Evolutionary conservation across 495 filamentous ascomycete species (phyloP).

Genomic region (Aspergillus avenaceus): DNA sequence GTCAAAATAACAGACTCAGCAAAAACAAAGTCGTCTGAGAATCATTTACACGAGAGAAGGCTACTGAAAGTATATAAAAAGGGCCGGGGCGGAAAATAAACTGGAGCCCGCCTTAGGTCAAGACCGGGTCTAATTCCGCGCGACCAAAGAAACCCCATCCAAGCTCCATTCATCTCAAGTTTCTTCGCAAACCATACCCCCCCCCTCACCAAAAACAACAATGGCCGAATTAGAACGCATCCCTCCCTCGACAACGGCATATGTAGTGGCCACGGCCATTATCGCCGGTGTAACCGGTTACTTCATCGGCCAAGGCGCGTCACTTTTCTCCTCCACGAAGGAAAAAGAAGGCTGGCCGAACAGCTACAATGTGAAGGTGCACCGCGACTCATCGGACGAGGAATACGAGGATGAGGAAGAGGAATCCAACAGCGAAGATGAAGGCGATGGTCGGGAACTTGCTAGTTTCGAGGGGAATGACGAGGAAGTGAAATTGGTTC

Average conservation of each 20-base stretch:
- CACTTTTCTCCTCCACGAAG: slow-evolving; percentile 40
- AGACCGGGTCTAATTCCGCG: neutral
- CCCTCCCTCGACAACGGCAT: slow-evolving; percentile 44
- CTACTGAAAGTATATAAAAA: too few species aligned
- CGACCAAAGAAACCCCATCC: neutral
- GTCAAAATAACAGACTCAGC: too few species aligned
- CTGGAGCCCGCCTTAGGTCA: neutral
- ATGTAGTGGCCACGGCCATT: slow-evolving; percentile 60
- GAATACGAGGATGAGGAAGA: slow-evolving; percentile 26
- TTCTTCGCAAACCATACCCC: neutral
- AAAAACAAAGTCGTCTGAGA: too few species aligned
- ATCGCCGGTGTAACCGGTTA: slow-evolving; percentile 64
- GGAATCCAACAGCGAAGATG: slow-evolving; percentile 34
- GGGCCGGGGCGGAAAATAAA: too few species aligned
- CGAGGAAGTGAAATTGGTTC: slow-evolving; percentile 91
- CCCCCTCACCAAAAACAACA: slow-evolving; percentile 10
- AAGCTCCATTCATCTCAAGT: neutral
- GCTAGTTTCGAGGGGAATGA: slow-evolving; percentile 44
- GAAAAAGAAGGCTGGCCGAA: slow-evolving; percentile 47
- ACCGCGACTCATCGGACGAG: slow-evolving; percentile 43
- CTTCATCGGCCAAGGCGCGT: slow-evolving; percentile 52
- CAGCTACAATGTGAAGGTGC: slow-evolving; percentile 48
- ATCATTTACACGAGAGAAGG: too few species aligned
- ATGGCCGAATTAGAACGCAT: slow-evolving; percentile 41
- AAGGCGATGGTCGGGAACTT: slow-evolving; percentile 39